A percentile compares a stretch with the other conserved stretches of the same genome.
These are phyloP conservation scores for Stagonosporopsis rhizophila DNA, from an alignment of 2,329 filamentous ascomycete genomes.

Conservation along the genomic window DNA sequence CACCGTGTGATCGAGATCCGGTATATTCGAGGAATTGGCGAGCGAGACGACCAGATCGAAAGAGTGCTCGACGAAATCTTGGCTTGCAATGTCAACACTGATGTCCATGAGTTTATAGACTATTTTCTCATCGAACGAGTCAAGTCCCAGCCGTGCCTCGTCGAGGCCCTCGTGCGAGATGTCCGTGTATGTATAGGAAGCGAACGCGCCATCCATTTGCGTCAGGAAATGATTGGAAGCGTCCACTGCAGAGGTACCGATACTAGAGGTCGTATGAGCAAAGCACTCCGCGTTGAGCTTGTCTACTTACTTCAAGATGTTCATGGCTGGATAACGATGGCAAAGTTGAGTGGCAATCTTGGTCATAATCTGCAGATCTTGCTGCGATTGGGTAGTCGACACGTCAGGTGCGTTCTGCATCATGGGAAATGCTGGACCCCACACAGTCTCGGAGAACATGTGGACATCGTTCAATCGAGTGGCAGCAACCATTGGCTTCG, in stretches of 20 bases:
- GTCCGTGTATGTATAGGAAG: slow-evolving; percentile 27
- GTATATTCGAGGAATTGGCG: background rate
- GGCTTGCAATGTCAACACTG: slow-evolving; percentile 8
- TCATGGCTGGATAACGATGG: slow-evolving; percentile 8
- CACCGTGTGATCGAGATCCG: background rate
- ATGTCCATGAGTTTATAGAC: slow-evolving; percentile 19
- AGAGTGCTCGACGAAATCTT: slow-evolving; percentile 17
- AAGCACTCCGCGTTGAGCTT: too few species aligned
- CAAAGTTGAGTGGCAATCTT: background rate
- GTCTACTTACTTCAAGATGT: slow-evolving; percentile 1
- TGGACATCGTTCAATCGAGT: slow-evolving; percentile 8
- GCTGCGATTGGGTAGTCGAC: too few species aligned
- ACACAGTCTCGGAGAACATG: slow-evolving; percentile 20
- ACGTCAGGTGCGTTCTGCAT: background rate
- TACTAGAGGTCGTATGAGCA: slow-evolving; percentile 11
- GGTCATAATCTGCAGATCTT: background rate
- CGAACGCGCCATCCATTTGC: slow-evolving; percentile 4
- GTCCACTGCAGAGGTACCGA: slow-evolving; percentile 11
- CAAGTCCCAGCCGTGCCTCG: background rate
- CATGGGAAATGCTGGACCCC: slow-evolving; percentile 1
- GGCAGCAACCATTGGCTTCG: slow-evolving; percentile 4
- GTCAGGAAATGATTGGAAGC: slow-evolving; percentile 13
- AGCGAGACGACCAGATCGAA: slow-evolving; percentile 31
- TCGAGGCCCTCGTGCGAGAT: slow-evolving; percentile 9
- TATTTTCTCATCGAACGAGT: slow-evolving; percentile 8